Evolutionary conservation across 2,329 filamentous ascomycete species (phyloP).

Genomic region (Colletotrichum cordylinicola): DNA sequence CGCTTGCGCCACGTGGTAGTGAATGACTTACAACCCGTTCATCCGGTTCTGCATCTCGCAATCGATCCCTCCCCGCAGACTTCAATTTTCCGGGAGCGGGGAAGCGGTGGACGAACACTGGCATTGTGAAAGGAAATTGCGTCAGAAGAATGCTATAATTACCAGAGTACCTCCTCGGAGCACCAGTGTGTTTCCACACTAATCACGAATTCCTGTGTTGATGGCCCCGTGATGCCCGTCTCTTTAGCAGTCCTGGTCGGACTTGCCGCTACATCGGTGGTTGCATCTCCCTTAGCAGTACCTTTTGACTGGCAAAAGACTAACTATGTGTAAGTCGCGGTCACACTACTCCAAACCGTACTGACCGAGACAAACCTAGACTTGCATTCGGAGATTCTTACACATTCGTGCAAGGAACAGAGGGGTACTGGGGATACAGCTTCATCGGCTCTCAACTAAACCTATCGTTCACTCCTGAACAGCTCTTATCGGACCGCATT

Average conservation of each 20-base stretch:
- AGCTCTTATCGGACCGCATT: conserved; percentile 52
- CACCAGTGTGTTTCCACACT: not conserved
- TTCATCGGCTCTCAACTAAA: conserved; percentile 61
- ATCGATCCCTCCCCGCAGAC: not conserved
- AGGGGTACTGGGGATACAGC: conserved; percentile 54
- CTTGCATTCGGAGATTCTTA: conserved; percentile 58
- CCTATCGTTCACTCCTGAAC: conserved; percentile 45
- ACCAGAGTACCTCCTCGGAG: rapidly evolving
- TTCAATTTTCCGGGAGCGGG: not conserved
- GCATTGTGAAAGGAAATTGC: not conserved
- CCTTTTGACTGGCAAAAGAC: conserved; percentile 26
- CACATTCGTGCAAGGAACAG: conserved; percentile 58
- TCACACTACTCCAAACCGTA: too few species aligned
- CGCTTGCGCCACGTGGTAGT: not conserved
- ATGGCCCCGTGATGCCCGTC: not conserved
- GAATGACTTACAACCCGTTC: not conserved
- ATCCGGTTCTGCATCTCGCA: not conserved
- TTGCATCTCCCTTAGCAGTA: not conserved
- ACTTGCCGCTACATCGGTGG: not conserved
- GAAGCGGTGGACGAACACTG: not conserved
- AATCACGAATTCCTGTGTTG: not conserved
- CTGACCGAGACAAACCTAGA: conserved; percentile 21
- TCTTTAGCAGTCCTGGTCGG: not conserved
- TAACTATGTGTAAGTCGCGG: conserved; percentile 25
- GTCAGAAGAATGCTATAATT: not conserved